A percentile compares a stretch with the other conserved stretches of the same genome.
Conservation (phyloP, 139 green algal genomes). For the Marvania coccoides region DNA sequence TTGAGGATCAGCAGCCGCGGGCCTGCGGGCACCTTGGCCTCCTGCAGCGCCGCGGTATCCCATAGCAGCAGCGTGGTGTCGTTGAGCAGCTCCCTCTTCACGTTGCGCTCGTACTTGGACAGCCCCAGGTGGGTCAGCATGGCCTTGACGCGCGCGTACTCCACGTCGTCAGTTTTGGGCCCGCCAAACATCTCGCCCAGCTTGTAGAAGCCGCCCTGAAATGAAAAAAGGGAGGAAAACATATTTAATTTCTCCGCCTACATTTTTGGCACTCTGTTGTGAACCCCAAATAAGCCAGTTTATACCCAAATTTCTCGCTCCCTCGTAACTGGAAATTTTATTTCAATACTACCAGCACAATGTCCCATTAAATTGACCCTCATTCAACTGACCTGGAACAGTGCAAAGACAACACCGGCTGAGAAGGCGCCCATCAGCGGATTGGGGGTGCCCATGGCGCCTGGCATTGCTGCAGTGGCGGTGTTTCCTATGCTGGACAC, state of each 20-base stretch:
- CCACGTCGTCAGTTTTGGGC: constrained; percentile 10
- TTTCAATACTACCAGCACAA: no score
- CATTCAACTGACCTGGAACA: no score
- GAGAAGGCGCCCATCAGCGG: constrained; percentile 36
- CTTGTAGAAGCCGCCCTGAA: constrained; percentile 71
- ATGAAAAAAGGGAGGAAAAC: no score
- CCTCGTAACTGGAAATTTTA: no score
- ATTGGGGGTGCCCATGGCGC: constrained; percentile 18
- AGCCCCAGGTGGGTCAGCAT: constrained; percentile 46
- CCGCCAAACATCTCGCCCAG: constrained; percentile 21
- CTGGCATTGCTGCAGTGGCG: constrained; percentile 1
- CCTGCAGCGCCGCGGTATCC: constrained; percentile 66
- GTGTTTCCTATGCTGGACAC: constrained; percentile 47
- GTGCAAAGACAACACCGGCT: constrained; percentile 63
- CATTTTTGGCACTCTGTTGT: no score
- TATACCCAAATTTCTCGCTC: no score
- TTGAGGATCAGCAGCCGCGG: constrained; percentile 90
- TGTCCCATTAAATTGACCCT: no score
- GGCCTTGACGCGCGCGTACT: constrained; percentile 72
- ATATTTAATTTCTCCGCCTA: no score
- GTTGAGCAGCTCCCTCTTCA: constrained; percentile 81
- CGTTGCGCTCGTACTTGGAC: constrained; percentile 85
- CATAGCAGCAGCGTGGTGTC: constrained; percentile 91
- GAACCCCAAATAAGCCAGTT: no score
- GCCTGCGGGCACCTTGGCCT: constrained; percentile 82